Base-by-base conservation (phyloP, 805 yeast genomes). In the Saccharomycopsis sp. region DNA sequence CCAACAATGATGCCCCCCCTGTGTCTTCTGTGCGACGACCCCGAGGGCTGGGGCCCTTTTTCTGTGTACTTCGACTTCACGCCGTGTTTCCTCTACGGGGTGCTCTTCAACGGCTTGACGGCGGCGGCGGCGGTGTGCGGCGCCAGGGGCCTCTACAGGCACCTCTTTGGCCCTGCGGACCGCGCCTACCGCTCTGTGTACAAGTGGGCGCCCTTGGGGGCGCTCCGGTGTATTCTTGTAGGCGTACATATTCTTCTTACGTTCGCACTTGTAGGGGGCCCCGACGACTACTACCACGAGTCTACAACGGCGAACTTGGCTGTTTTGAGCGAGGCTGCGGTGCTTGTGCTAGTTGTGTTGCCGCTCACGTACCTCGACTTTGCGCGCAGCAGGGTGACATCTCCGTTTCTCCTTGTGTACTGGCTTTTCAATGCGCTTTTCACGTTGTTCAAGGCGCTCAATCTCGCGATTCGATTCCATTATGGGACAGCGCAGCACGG, bases 301-400 rank as follows among this genome's bases (percentile, higher is more conserved):
- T 40, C 34, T 24, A 53, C 69, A 63, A 62, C 52, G 41, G 12
- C 61, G 14, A 62, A 64, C 34, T 57, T 75, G 50, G 74, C 78
- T 20, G 68, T 81, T 2, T 64, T 74, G 20, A 47, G 73, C 15
- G 70, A 77, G 52, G 60, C 75, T 0, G 59, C 72, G 1, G 81
- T 84, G 1, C 67, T 81, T 14, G 53, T 77, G 1, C 79, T 34
- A 2, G 24, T 87, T 3, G 87, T 83, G 0, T 67, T 79, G 16
- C 70, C 73, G 2, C 70, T 90, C 40, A 86, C 89, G 58, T 87
- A 83, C 70, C 68, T 87, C 59, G 97, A 92, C 68, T 85, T 83
- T 65, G 80, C 78, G 69, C 82, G 87, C 67, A 68, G 83, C 9
- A 76, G 72, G 50, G 79, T 88, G 21, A 83, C 97, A 1, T 81